These are phyloP conservation scores for Hymenoscyphus linearis DNA, from an alignment of 2,329 filamentous ascomycete species.

Conservation along the genomic window DNA sequence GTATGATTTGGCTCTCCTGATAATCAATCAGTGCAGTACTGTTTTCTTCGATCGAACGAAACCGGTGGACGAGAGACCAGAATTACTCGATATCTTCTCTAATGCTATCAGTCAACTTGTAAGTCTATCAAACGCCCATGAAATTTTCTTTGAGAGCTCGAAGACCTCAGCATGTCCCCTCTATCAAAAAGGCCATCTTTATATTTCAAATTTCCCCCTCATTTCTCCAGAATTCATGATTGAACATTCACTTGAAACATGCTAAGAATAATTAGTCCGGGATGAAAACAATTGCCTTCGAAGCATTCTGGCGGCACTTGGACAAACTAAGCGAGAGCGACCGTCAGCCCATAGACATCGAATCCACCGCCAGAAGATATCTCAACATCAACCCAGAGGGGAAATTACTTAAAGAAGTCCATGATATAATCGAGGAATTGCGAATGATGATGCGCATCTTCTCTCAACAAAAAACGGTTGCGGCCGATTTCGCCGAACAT, in stretches of 20 bases:
- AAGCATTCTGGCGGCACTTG: slow-evolving; percentile 33
- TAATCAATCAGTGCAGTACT: slow-evolving; percentile 36
- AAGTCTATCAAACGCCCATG: slow-evolving; percentile 11
- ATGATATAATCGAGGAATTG: slow-evolving; percentile 43
- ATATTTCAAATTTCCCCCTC: too few species aligned
- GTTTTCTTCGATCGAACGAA: slow-evolving; percentile 36
- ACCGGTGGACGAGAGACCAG: slow-evolving; percentile 30
- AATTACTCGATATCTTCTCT: slow-evolving; percentile 38
- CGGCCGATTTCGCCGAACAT: slow-evolving; percentile 2
- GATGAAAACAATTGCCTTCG: slow-evolving; percentile 35
- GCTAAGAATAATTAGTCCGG: slow-evolving; percentile 27
- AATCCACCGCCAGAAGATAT: slow-evolving; percentile 4
- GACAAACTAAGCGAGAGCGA: slow-evolving; percentile 25
- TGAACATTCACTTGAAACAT: background rate
- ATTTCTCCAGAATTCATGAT: too few species aligned
- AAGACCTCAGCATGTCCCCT: too few species aligned
- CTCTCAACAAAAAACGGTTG: slow-evolving; percentile 25
- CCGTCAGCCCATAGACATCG: background rate
- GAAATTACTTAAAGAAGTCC: slow-evolving; percentile 37
- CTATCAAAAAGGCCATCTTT: too few species aligned
- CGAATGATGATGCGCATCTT: slow-evolving; percentile 40
- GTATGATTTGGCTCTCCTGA: slow-evolving; percentile 35
- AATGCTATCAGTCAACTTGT: slow-evolving; percentile 38
- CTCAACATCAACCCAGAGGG: slow-evolving; percentile 32
- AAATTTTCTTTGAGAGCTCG: too few species aligned